Evolutionary conservation across 169 alveolate species (phyloP).

Genomic region (Plasmodium adleri): DNA sequence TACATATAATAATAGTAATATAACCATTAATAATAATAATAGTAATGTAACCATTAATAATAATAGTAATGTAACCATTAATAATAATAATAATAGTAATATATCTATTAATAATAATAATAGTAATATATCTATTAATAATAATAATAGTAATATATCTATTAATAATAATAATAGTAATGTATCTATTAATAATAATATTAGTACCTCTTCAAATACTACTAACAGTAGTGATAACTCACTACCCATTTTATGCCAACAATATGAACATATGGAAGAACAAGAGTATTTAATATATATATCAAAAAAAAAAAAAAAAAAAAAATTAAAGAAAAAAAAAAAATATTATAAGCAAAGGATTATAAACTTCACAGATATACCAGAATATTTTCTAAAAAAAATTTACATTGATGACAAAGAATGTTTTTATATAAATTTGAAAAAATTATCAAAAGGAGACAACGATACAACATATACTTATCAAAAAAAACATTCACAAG

Average conservation of each 20-base stretch:
- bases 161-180: background rate
- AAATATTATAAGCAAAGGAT: constrained; percentile 42
- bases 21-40: background rate
- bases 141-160: background rate
- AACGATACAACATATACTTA: background rate
- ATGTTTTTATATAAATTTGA: constrained; percentile 57
- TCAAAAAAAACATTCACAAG: too few relatives aligned
- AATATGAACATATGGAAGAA: background rate
- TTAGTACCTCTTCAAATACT: background rate
- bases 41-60: too few relatives aligned
- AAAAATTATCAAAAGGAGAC: constrained; percentile 14
- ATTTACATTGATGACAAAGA: constrained; percentile 43
- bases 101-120: too few relatives aligned
- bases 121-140: background rate
- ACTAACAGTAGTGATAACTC: background rate
- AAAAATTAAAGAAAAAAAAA: constrained; percentile 18
- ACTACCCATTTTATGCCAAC: background rate
- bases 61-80: background rate
- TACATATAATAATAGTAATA: background rate
- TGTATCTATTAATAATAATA: background rate
- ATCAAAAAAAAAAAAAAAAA: background rate
- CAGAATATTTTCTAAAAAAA: constrained; percentile 62
- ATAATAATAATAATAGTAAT: too few relatives aligned
- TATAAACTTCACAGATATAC: constrained; percentile 58
- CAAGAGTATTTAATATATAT: background rate